Conservation (phyloP, 2,329 filamentous ascomycete species). For the Venturia aucupariae region DNA sequence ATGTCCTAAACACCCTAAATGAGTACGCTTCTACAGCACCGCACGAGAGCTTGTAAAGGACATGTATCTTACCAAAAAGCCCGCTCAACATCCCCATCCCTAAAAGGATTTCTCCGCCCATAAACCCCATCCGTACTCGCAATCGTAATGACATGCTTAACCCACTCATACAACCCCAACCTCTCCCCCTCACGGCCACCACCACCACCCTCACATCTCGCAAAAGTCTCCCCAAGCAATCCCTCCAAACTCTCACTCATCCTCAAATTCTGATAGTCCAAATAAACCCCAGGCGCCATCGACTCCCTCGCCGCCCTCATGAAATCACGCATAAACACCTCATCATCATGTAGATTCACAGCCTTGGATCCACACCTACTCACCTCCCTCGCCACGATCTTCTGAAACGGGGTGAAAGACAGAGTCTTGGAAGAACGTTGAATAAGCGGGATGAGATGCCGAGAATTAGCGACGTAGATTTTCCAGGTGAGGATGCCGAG, state of each 20-base stretch:
- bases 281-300: background rate
- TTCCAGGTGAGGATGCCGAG: background rate
- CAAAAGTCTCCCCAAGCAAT: background rate
- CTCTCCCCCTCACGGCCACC: background rate
- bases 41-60: too few species aligned
- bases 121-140: slow-evolving; percentile 5
- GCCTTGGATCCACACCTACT: too few species aligned
- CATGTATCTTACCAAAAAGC: slow-evolving; percentile 12
- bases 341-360: background rate
- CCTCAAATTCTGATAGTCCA: slow-evolving; percentile 5
- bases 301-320: background rate
- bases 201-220: background rate
- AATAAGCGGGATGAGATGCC: slow-evolving; percentile 1
- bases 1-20: background rate
- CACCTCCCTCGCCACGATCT: background rate
- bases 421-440: background rate
- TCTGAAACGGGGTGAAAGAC: slow-evolving; percentile 1
- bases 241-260: background rate
- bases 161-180: background rate
- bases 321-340: background rate
- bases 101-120: slow-evolving; percentile 5
- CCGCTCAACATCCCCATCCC: slow-evolving; percentile 1
- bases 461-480: slow-evolving; percentile 6
- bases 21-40: background rate
- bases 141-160: slow-evolving; percentile 1